Evolutionary conservation across 352 stramenopile species (phyloP).

Genomic region (Globisporangium cederbergense): DNA sequence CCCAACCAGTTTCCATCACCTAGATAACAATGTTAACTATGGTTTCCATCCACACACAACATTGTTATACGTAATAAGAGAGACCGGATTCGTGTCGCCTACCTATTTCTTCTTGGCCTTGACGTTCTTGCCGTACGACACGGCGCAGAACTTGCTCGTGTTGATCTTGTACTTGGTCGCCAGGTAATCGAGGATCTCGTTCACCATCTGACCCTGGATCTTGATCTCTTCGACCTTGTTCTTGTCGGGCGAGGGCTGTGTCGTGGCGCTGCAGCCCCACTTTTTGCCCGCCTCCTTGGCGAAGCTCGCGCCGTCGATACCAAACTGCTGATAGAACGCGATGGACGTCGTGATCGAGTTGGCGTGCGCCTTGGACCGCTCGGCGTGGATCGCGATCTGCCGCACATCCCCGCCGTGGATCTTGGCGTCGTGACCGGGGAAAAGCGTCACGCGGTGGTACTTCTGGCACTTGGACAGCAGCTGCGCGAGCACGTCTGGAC

Average conservation of each 20-base stretch:
- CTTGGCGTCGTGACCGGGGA: constrained; percentile 61
- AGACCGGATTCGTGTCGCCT: neutral
- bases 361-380: constrained; percentile 68
- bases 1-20: neutral
- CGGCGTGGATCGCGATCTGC: constrained; percentile 62
- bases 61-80: neutral
- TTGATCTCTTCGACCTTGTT: constrained; percentile 68
- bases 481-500: constrained; percentile 48
- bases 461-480: constrained; percentile 61
- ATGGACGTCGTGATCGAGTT: constrained; percentile 68
- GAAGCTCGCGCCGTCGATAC: constrained; percentile 64
- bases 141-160: constrained; percentile 57
- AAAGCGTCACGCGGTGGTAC: constrained; percentile 71
- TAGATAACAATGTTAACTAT: neutral
- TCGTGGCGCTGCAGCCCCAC: constrained; percentile 71
- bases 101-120: constrained; percentile 80
- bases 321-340: constrained; percentile 77
- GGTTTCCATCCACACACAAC: neutral
- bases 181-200: constrained; percentile 71
- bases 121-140: constrained; percentile 75
- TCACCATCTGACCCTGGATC: constrained; percentile 77
- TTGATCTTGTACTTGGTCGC: constrained; percentile 64
- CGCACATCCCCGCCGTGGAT: constrained; percentile 52
- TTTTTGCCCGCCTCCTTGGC: constrained; percentile 82
- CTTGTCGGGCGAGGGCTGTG: constrained; percentile 55